phyloP scores from a whole-genome alignment of 768 basidiomycete genomes.

The Brasilioporus rufonigricans region DNA sequence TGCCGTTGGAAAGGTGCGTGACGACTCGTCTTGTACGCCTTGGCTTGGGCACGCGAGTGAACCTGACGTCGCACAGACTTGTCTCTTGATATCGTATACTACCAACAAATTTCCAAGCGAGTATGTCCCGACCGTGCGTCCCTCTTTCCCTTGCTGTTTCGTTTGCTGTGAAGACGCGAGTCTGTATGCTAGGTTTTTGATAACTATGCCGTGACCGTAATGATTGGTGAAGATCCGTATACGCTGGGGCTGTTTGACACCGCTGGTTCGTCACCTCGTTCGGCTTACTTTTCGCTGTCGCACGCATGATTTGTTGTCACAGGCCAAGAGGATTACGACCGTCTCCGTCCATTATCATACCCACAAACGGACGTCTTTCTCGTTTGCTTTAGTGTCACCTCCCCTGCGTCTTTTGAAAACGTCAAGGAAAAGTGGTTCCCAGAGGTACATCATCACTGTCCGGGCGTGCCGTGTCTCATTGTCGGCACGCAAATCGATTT shows the following conservation, averaged over 20 bases:
- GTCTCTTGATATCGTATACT: conserved; percentile 94
- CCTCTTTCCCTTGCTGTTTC: not conserved
- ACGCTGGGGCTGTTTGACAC: conserved; percentile 98
- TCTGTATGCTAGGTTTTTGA: conserved; percentile 71
- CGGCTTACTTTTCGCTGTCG: not conserved
- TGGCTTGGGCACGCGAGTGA: not conserved
- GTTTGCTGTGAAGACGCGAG: conserved; percentile 16
- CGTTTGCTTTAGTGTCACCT: conserved; percentile 98
- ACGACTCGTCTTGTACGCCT: not conserved
- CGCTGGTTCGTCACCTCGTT: conserved; percentile 66
- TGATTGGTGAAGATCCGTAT: conserved; percentile 99
- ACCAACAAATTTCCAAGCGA: conserved; percentile 99
- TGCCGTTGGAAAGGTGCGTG: conserved; percentile 93
- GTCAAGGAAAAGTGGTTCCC: conserved; percentile 99
- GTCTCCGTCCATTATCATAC: conserved; percentile 97
- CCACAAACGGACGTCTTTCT: conserved; percentile 99
- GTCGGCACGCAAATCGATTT: conserved; percentile 98
- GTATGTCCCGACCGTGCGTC: conserved; percentile 94
- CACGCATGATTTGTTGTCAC: conserved; percentile 14
- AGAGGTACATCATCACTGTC: conserved; percentile 99
- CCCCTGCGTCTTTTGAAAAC: conserved; percentile 98
- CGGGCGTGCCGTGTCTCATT: conserved; percentile 97
- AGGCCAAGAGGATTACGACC: conserved; percentile 99
- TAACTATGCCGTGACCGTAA: conserved; percentile 99
- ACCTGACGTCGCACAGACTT: conserved; percentile 56